phyloP scores from a whole-genome alignment of 768 basidiomycete species.

The Lactarius sanguifluus region DNA sequence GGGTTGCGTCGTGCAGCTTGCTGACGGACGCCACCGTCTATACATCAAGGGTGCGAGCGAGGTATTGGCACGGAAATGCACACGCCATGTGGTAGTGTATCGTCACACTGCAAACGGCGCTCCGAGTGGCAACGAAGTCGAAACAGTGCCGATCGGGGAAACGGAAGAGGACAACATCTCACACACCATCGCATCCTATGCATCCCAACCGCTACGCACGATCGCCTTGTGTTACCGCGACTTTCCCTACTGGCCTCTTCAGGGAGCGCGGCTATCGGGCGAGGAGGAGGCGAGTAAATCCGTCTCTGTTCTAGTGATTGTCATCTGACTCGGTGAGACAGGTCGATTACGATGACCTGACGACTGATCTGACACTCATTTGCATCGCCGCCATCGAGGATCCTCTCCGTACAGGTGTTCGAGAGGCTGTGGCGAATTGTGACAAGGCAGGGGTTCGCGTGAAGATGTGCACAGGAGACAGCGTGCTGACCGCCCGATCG shows the following conservation, averaged over 20 bases:
- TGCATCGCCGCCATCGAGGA: conserved; percentile 95
- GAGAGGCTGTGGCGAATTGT: conserved; percentile 87
- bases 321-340: conserved; percentile 31
- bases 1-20: conserved; percentile 78
- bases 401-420: conserved; percentile 87
- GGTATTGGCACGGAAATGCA: conserved; percentile 80
- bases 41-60: conserved; percentile 95
- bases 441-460: conserved; percentile 85
- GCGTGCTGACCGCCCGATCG: conserved; percentile 89
- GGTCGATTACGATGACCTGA: conserved; percentile 70
- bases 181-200: conserved; percentile 95
- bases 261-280: conserved; percentile 40
- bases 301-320: conserved; percentile 21
- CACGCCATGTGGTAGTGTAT: conserved; percentile 67
- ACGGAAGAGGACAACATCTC: conserved; percentile 78
- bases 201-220: conserved; percentile 92
- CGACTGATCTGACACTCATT: conserved; percentile 76
- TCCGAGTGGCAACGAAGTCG: conserved; percentile 40
- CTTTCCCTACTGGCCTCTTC: conserved; percentile 82
- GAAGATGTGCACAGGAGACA: conserved; percentile 99
- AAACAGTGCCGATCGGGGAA: conserved; percentile 61
- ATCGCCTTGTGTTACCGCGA: conserved; percentile 94
- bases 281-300: conserved; percentile 52
- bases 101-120: conserved; percentile 34
- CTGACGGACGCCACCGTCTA: conserved; percentile 57